Conservation (phyloP, 2,329 filamentous ascomycete species). For the Fusarium musae region DNA sequence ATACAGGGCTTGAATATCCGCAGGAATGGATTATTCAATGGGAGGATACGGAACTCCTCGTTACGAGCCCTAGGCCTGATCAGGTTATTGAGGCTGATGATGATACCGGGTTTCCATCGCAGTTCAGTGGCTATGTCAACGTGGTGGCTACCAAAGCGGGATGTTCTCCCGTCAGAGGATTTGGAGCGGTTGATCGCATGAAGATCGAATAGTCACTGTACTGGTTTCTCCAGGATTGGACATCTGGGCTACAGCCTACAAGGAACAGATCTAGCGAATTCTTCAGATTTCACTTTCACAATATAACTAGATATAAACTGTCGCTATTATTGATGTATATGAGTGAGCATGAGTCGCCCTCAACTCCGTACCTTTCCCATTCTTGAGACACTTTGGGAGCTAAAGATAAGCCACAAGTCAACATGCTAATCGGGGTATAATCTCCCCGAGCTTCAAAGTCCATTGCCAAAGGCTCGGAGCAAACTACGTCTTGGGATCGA, state of each 20-base stretch:
- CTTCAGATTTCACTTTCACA: too few species aligned
- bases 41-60: neutral
- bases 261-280: too few species aligned
- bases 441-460: neutral
- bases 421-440: neutral
- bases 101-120: neutral
- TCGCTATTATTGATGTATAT: too few species aligned
- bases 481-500: neutral
- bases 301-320: too few species aligned
- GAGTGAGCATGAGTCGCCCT: too few species aligned
- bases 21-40: neutral
- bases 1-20: neutral
- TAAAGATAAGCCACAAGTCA: neutral
- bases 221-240: too few species aligned
- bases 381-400: neutral
- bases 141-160: neutral
- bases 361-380: too few species aligned
- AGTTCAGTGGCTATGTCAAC: neutral
- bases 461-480: neutral
- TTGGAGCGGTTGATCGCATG: neutral
- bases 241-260: too few species aligned
- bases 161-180: neutral
- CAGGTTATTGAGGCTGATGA: neutral
- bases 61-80: neutral
- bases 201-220: neutral